Base-by-base conservation (phyloP, 192 early-diverging fungal species). In the Pilaira anomala region DNA sequence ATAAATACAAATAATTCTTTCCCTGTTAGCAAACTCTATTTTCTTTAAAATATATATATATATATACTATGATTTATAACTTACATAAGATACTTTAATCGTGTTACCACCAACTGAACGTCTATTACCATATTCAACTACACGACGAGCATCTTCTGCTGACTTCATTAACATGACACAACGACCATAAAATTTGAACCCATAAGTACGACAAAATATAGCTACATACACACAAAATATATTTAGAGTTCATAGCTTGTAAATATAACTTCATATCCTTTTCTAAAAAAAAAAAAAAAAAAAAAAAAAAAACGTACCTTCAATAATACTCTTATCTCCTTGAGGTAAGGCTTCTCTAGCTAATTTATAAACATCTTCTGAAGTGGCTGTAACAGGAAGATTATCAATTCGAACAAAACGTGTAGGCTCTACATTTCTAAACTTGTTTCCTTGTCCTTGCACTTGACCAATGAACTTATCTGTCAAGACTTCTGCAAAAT, bases 331-430 rank as follows among this genome's bases (percentile, higher is more conserved):
- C 21, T 55, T 63, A 26, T 67, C 71, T n/a, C 54, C 60, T 7
- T 73, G 19, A 26, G 5, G 39, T 21, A 66, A 59, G 25, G 71
- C 65, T 48, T 66, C 48, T 49, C 71, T 66, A 13, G 65, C 71
- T 16, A 73, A 26, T 29, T 67, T 66, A 50, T 21, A 25, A 9
- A 73, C 60, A 51, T 73, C 71, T 46, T 73, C 71, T 26, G 48
- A 48, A 9, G 71, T 73, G 24, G 44, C 65, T 29, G 71, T 73
- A 1, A 26, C 13, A 52, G 71, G 71, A 36, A 73, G 19, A 30
- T 57, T 36, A 21, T 73, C 60, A 42, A 73, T 45, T 18, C 24
- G 30, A 21, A 73, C 55, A 54, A 67, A 33, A 18, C 50, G 42
- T 26, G 65, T 62, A 22, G 60, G 46, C 8, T 58, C 56, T 12